These are phyloP conservation scores for Trichoderma afroharzianum DNA, from an alignment of 2,329 filamentous ascomycete genomes.

Conservation along the genomic window DNA sequence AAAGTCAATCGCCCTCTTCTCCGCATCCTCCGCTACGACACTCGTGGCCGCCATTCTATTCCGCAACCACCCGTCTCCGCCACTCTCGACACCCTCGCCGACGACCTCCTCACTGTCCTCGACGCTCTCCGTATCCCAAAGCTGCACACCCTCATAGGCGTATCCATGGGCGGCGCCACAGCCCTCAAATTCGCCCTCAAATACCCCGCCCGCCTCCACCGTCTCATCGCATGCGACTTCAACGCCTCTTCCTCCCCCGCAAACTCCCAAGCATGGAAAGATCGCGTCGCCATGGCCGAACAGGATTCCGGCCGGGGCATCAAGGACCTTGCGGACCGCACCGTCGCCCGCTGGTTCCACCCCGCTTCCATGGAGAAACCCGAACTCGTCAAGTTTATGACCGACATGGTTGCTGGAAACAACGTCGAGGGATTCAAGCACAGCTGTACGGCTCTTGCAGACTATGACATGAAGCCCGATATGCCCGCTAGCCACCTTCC, in stretches of 20 bases:
- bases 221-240: conserved; percentile 74
- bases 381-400: conserved; percentile 53
- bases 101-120: conserved; percentile 64
- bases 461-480: conserved; percentile 61
- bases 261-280: conserved; percentile 76
- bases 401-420: conserved; percentile 66
- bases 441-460: conserved; percentile 66
- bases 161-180: conserved; percentile 78
- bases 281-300: conserved; percentile 67
- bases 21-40: conserved; percentile 73
- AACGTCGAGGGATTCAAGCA: conserved; percentile 65
- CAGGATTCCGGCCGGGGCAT: conserved; percentile 56
- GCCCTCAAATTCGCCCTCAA: conserved; percentile 68
- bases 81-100: conserved; percentile 62
- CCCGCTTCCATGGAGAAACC: conserved; percentile 45
- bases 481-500: conserved; percentile 55
- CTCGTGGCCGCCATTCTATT: conserved; percentile 61
- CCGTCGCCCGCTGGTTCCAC: conserved; percentile 78
- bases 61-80: conserved; percentile 48
- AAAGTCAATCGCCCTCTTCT: conserved; percentile 58
- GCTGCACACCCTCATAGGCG: conserved; percentile 67
- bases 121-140: conserved; percentile 64
- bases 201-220: conserved; percentile 55
- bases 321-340: conserved; percentile 62
- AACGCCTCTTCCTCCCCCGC: conserved; percentile 67